phyloP scores from a whole-genome alignment of 2,329 filamentous ascomycete genomes.

The Phoma herbarum region DNA sequence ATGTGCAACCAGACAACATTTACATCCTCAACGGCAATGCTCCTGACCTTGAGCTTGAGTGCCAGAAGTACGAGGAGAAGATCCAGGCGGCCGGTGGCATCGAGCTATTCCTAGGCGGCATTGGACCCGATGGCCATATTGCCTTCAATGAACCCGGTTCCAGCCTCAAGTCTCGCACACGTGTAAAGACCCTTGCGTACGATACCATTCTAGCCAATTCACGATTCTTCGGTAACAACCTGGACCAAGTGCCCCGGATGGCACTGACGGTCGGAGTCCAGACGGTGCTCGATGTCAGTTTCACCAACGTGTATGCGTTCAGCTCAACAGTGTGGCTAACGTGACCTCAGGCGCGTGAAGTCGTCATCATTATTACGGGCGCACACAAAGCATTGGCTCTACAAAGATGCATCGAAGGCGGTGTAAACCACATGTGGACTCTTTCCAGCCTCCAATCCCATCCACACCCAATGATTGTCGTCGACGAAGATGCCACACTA shows the following conservation, averaged over 20 bases:
- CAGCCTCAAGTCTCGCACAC: constrained; percentile 77
- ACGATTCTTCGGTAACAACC: constrained; percentile 80
- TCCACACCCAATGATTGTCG: constrained; percentile 81
- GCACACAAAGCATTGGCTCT: constrained; percentile 82
- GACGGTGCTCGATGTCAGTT: constrained; percentile 74
- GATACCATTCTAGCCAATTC: constrained; percentile 88
- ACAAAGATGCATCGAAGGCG: constrained; percentile 81
- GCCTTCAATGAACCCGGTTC: constrained; percentile 92
- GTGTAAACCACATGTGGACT: constrained; percentile 92
- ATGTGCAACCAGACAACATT: constrained; percentile 82
- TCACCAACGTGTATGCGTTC: constrained; percentile 15
- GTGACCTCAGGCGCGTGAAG: constrained; percentile 68
- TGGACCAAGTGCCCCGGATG: constrained; percentile 79
- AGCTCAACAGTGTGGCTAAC: constrained; percentile 27
- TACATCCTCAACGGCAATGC: constrained; percentile 87
- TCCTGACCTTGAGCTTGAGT: constrained; percentile 76
- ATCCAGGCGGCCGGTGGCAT: constrained; percentile 80
- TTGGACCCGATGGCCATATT: constrained; percentile 87
- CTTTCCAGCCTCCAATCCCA: constrained; percentile 82
- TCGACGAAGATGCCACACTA: constrained; percentile 74
- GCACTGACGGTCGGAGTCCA: constrained; percentile 85
- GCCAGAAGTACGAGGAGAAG: constrained; percentile 79
- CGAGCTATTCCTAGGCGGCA: constrained; percentile 84
- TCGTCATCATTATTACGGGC: constrained; percentile 83
- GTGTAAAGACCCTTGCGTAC: constrained; percentile 86